These are phyloP conservation scores for Kandelia obovata DNA, from an alignment of 345 rosid species.

Conservation along the genomic window DNA sequence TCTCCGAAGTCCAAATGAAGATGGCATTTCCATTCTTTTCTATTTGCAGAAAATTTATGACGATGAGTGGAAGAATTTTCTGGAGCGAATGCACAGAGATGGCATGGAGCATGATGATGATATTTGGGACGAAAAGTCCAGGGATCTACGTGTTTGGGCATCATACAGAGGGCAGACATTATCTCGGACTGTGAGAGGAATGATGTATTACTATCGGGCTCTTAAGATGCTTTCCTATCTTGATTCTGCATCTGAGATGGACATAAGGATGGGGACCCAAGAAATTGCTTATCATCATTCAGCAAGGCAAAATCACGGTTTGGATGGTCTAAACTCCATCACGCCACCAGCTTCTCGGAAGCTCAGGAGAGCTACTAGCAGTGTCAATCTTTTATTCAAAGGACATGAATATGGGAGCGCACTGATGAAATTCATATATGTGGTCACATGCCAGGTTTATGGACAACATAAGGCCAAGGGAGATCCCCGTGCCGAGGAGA, in stretches of 20 bases:
- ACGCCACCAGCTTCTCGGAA: slow-evolving; percentile 27
- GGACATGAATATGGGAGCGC: slow-evolving; percentile 81
- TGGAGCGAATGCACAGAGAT: slow-evolving; percentile 79
- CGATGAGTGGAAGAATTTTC: slow-evolving; percentile 85
- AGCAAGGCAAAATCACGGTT: slow-evolving; percentile 21
- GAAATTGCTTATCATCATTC: slow-evolving; percentile 46
- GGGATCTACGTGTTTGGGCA: slow-evolving; percentile 91
- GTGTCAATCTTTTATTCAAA: slow-evolving; percentile 62
- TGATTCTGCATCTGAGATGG: slow-evolving; percentile 86
- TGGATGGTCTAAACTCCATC: slow-evolving; percentile 18
- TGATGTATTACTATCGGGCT: slow-evolving; percentile 93
- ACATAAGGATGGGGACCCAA: slow-evolving; percentile 56
- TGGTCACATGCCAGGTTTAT: slow-evolving; percentile 76
- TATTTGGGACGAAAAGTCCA: slow-evolving; percentile 58
- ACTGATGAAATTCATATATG: slow-evolving; percentile 85
- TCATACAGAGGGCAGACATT: slow-evolving; percentile 93
- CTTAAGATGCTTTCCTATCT: slow-evolving; percentile 80
- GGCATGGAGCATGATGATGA: slow-evolving; percentile 69
- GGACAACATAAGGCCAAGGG: slow-evolving; percentile 68
- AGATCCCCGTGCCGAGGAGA: slow-evolving; percentile 77
- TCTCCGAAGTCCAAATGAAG: slow-evolving; percentile 75
- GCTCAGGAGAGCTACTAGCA: slow-evolving; percentile 50
- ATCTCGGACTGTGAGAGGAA: slow-evolving; percentile 86
- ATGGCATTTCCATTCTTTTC: slow-evolving; percentile 78
- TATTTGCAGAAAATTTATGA: slow-evolving; percentile 82